Evolutionary conservation across 2,329 filamentous ascomycete genomes (phyloP), one percentile per base, ranked within the genome.

Genomic region (Alternaria brassicae): DNA sequence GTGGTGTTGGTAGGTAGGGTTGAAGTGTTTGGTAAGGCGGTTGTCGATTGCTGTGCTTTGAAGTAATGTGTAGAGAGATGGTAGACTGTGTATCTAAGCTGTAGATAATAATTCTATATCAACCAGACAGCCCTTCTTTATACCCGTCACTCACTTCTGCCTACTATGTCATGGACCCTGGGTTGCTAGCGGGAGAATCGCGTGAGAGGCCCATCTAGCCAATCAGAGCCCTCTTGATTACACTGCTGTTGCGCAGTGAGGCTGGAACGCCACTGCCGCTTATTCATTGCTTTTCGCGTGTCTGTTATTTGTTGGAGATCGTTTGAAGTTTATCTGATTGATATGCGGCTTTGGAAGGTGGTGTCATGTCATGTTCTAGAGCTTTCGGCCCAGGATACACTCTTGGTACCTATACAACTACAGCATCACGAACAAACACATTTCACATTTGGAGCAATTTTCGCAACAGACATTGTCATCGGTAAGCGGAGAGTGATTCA

Each of bases 181-280:
- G 60, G 44, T 37, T 54, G 32, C 30, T 44, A 52, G 51, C 48
- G 53, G 53, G 45, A 19, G 47, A 62, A 62, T 72, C 67, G 71
- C 64, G 62, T 70, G 65, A 71, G 53, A 52, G 56, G 51, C 19
- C 21, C 25, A 21, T 32, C 56, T 39, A 45, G 48, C 72, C 72
- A 75, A 75, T 75, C 68, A 75, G 55, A 65, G 44, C 50, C 23
- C 41, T n/a, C 47, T 32, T 75, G 72, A 74, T 75, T 74, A 74
- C 72, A 54, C 65, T 49, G 54, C 56, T 56, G 53, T 36, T 52
- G 45, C 37, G 50, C 34, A 40, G 36, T 52, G 59, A 68, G 60
- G 56, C 65, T 64, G 54, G 37, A 34, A 63, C 58, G 67, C 70
- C 70, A 69, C 67, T 60, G 57, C 67, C 47, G 65, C 44, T 67